Conservation (phyloP, 495 filamentous ascomycete genomes). For the Hypoxylon fragiforme region DNA sequence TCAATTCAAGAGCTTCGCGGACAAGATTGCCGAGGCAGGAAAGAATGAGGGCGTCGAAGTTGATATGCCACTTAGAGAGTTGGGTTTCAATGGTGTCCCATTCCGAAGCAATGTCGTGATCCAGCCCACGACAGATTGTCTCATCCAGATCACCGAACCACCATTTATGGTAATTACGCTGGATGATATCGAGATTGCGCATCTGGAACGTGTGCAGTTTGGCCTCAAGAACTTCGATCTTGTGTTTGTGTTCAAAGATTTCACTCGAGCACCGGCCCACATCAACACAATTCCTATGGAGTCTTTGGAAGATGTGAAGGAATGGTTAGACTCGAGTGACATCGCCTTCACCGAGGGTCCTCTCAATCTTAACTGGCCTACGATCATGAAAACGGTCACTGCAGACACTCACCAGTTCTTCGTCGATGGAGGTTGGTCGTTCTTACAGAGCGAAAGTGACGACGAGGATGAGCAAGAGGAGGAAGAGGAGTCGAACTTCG, state of each 20-base stretch:
- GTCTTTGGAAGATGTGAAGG: constrained; percentile 90
- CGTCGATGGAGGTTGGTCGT: constrained; percentile 91
- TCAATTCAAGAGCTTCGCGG: constrained; percentile 94
- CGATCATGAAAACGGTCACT: constrained; percentile 99
- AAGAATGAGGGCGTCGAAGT: constrained; percentile 82
- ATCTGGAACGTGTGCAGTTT: constrained; percentile 96
- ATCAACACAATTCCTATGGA: constrained; percentile 99
- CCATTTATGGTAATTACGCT: constrained; percentile 94
- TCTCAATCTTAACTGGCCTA: constrained; percentile 96
- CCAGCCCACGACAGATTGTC: constrained; percentile 94
- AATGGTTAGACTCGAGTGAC: constrained; percentile 95
- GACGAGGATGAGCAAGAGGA: constrained; percentile 78
- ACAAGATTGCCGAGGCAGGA: constrained; percentile 93
- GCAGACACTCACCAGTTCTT: constrained; percentile 95
- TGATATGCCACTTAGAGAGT: constrained; percentile 94
- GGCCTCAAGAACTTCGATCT: constrained; percentile 99
- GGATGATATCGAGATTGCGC: constrained; percentile 93
- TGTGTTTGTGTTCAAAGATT: constrained; percentile 97
- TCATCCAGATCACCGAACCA: constrained; percentile 97
- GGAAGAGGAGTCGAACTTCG: constrained; percentile 85
- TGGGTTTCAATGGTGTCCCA: constrained; percentile 95
- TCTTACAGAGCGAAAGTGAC: constrained; percentile 85
- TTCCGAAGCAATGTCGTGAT: constrained; percentile 92
- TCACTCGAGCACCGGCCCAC: constrained; percentile 80
- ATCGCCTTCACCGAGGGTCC: constrained; percentile 94